Conservation (phyloP, 495 filamentous ascomycete species). For the Penicillium chermesinum region DNA sequence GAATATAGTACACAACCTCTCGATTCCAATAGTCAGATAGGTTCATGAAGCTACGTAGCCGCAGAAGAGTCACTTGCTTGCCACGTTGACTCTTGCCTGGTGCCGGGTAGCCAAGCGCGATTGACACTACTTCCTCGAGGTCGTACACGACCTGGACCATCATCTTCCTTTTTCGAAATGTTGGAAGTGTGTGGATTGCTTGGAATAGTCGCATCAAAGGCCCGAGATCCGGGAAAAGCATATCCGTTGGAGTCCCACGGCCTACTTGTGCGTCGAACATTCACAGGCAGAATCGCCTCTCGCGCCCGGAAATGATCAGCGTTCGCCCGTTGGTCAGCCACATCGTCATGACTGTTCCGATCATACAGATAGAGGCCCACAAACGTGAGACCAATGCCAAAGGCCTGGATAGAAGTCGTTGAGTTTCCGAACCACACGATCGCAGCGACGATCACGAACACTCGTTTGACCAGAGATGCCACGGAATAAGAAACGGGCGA, state of each 20-base stretch:
- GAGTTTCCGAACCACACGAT: constrained; percentile 93
- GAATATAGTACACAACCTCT: constrained; percentile 5
- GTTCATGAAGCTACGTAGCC: constrained; percentile 9
- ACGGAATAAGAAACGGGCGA: constrained; percentile 97
- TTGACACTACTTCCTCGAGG: constrained; percentile 54
- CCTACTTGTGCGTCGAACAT: constrained; percentile 31
- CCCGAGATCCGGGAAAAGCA: constrained; percentile 29
- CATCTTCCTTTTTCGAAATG: constrained; percentile 57
- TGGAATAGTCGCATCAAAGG: constrained; percentile 20
- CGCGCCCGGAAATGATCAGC: constrained; percentile 52
- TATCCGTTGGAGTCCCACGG: constrained; percentile 42
- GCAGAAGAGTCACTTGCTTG: constrained; percentile 44
- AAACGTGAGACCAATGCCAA: constrained; percentile 85
- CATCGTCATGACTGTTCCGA: constrained; percentile 77
- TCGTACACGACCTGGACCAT: constrained; percentile 45
- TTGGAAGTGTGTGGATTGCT: constrained; percentile 27
- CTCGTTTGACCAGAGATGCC: constrained; percentile 89
- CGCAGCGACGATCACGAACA: constrained; percentile 92
- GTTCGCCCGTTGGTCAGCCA: constrained; percentile 67
- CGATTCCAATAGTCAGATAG: neutral
- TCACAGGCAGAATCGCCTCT: constrained; percentile 68
- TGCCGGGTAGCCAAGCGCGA: constrained; percentile 63
- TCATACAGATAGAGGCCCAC: constrained; percentile 95
- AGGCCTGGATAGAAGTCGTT: constrained; percentile 74
- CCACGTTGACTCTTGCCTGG: constrained; percentile 80